Base-by-base conservation (phyloP, 768 basidiomycete species). In the Mycena rosella region DNA sequence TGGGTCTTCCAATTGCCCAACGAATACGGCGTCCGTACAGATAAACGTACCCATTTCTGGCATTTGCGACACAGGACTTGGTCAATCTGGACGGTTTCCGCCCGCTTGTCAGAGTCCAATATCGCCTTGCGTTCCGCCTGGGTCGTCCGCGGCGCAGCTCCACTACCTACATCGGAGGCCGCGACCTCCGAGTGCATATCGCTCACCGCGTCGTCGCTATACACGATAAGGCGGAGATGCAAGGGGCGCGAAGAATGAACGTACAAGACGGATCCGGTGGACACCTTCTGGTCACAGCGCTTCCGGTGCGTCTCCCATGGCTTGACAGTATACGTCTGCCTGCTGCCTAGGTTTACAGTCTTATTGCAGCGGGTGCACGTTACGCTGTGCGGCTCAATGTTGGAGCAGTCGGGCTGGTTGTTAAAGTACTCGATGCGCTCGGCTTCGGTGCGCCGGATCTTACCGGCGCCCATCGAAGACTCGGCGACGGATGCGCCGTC, bases 351-450 rank as follows among this genome's bases (percentile, higher is more conserved):
- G 44, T 83, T 81, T 20, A 92, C 83, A 77, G 83, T 83, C 66
- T 86, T 85, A 44, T 85, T 78, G 74, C 91, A 93, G 36, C 85
- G 79, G 22, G 78, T 84, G 72, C 91, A 93, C 58, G 83, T 82
- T n/a, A 84, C 89, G 11, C 84, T 82, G 76, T 87, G 84, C 2
- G 86, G 83, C 63, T 90, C 89, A 51, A 90, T 76, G 11, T 82
- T 81, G 30, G 83, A 83, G 66, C 89, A 89, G 53, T 87, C 83
- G 7, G 88, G 79, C 70, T 92, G 87, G 66, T 89, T 87, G 67
- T 85, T 84, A 75, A 90, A 88, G 75, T 89, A 89, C 72, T 88
- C 83, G 40, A 87, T 83, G 30, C 91, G 87, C 69, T 91, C 89
- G 10, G 79, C 77, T 78, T 91, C 91, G 26, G 82, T 86, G 63